Percentiles rank a stretch among this genome's conserved stretches.
These are phyloP conservation scores for Globisporangium barbulae DNA, from an alignment of 352 stramenopile genomes.

Conservation along the genomic window DNA sequence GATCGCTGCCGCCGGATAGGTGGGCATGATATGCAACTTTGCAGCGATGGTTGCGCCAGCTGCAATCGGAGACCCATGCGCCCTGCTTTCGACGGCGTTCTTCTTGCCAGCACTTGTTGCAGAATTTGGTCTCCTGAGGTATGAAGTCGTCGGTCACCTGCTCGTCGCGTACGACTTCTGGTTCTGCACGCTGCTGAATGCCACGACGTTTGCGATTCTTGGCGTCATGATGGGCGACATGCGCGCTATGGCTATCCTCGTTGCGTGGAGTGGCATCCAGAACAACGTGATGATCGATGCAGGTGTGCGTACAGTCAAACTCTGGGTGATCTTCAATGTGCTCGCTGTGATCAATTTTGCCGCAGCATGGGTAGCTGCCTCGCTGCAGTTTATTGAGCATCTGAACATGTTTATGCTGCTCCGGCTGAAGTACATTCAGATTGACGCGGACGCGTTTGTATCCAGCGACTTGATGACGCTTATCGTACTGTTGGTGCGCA, in stretches of 20 bases:
- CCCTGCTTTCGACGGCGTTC: neutral
- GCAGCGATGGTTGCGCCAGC: neutral
- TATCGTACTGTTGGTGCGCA: constrained; percentile 2
- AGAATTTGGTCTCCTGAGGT: neutral
- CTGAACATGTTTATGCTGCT: neutral
- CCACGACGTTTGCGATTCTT: neutral
- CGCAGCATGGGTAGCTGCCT: neutral
- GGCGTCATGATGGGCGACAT: constrained; percentile 4
- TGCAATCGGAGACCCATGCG: neutral
- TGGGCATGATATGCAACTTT: constrained; percentile 12
- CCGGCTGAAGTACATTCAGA: neutral
- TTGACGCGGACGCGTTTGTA: neutral
- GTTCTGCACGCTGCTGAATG: constrained; percentile 2
- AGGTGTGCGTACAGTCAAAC: neutral
- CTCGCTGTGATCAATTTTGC: neutral
- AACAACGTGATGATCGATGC: constrained; percentile 12
- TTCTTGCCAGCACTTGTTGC: neutral
- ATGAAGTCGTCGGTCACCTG: neutral
- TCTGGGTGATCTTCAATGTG: constrained; percentile 10
- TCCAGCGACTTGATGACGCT: neutral
- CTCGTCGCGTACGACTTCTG: constrained; percentile 8
- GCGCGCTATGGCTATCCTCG: constrained; percentile 2
- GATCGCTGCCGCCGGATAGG: constrained; percentile 5
- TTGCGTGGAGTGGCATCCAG: neutral
- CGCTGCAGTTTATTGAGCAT: no score